Evolutionary conservation across 2,329 filamentous ascomycete species (phyloP).

Genomic region (Botryotinia calthae): DNA sequence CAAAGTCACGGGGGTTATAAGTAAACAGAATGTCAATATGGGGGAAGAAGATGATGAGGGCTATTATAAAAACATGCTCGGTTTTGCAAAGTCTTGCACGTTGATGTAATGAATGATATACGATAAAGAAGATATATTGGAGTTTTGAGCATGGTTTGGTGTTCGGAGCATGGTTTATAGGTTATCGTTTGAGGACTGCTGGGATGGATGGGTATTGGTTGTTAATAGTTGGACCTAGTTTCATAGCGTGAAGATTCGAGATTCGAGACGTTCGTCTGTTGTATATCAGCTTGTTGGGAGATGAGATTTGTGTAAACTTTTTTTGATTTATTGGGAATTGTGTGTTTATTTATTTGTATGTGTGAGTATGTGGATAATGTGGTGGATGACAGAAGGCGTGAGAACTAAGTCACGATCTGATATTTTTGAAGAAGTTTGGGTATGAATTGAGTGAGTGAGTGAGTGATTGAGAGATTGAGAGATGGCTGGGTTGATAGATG

Average conservation of each 20-base stretch:
- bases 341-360: not conserved
- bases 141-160: not conserved
- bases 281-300: not conserved
- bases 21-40: slow-evolving; percentile 54
- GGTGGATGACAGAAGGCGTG: no score
- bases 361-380: no score
- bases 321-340: no score
- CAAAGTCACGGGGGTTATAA: slow-evolving; percentile 69
- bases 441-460: no score
- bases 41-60: slow-evolving; percentile 63
- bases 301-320: not conserved
- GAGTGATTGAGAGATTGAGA: no score
- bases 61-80: slow-evolving; percentile 65
- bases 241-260: not conserved
- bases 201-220: not conserved
- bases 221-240: not conserved
- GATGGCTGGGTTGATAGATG: no score
- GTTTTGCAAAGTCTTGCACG: slow-evolving; percentile 49
- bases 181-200: not conserved
- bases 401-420: no score
- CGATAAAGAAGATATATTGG: not conserved
- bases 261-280: not conserved
- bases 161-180: not conserved
- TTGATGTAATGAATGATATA: slow-evolving; percentile 45
- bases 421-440: no score